Evolutionary conservation across 768 basidiomycete species (phyloP).

Genomic region (Suillus sp.): DNA sequence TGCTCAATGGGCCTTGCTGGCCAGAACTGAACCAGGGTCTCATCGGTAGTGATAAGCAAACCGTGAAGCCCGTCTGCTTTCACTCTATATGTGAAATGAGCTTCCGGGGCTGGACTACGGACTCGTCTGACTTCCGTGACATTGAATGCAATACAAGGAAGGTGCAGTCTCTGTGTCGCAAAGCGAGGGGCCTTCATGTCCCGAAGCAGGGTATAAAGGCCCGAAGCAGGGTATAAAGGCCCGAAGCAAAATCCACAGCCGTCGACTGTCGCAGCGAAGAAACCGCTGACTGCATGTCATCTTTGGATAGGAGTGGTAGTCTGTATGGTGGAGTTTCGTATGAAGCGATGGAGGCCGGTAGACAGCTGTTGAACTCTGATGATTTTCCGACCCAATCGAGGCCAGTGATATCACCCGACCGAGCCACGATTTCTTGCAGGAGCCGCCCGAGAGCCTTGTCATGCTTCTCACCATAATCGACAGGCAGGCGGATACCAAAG

Average conservation of each 20-base stretch:
- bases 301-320: neutral
- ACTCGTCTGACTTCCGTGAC: no score
- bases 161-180: neutral
- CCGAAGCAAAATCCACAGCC: neutral
- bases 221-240: neutral
- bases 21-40: neutral
- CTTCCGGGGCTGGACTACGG: no score
- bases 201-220: neutral
- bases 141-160: neutral
- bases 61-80: neutral
- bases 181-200: neutral
- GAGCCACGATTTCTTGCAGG: neutral
- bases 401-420: neutral
- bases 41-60: neutral
- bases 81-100: neutral
- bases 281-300: neutral
- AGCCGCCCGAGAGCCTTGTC: neutral
- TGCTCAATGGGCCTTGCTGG: neutral
- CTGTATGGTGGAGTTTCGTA: neutral
- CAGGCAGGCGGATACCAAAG: neutral
- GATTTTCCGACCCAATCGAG: neutral
- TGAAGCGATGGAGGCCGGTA: neutral
- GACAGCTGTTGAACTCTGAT: neutral
- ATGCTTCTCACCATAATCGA: neutral
- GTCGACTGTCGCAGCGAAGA: neutral